Percentiles rank a stretch among this genome's conserved stretches.
phyloP scores from a whole-genome alignment of 345 rosid species.

The Triadica sebifera region DNA sequence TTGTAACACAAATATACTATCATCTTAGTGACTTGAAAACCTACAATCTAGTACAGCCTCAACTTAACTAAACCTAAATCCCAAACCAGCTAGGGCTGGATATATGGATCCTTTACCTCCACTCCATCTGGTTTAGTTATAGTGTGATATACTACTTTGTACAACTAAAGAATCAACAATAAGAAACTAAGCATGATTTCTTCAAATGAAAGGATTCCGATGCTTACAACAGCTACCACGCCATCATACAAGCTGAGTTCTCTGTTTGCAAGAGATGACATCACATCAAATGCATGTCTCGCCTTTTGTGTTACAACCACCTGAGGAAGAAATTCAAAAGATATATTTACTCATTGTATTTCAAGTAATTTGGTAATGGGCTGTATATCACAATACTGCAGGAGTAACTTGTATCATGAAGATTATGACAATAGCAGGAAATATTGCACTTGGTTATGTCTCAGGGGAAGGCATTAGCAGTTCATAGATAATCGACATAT shows the following conservation, averaged over 20 bases:
- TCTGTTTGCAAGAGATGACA: slow-evolving; percentile 51
- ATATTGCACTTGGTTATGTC: not conserved
- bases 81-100: not conserved
- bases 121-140: not conserved
- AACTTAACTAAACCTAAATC: not conserved
- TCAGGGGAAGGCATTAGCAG: not conserved
- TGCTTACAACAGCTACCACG: slow-evolving; percentile 77
- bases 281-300: slow-evolving; percentile 81
- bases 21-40: slow-evolving; percentile 2
- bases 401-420: not conserved
- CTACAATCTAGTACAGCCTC: not conserved
- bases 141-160: not conserved
- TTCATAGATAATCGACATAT: not conserved
- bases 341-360: not conserved
- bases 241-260: slow-evolving; percentile 80
- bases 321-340: slow-evolving; percentile 39
- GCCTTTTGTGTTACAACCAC: slow-evolving; percentile 78
- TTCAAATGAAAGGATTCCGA: slow-evolving; percentile 5
- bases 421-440: not conserved
- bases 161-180: not conserved
- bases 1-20: not conserved
- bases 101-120: not conserved
- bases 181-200: slow-evolving; percentile 1
- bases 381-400: not conserved
- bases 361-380: not conserved